Evolutionary conservation across 805 yeast genomes (phyloP), one percentile per base, ranked within the genome.

Genomic region (Danielozyma ontarioensis): DNA sequence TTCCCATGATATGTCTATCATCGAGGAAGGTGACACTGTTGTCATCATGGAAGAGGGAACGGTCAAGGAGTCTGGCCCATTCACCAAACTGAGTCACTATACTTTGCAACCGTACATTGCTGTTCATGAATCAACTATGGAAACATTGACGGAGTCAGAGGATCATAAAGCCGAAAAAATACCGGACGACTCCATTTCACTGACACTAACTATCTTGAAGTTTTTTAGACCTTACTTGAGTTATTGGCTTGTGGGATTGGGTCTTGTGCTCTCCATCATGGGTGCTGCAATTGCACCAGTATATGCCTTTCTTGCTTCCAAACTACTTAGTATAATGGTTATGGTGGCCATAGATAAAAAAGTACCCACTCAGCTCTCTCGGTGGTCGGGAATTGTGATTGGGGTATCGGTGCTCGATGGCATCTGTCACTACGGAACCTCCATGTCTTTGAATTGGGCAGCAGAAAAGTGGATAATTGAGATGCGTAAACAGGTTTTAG

Each of bases 261-360:
- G 96, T 0, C 34, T 83, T 1, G 0, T 70, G 0, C 43, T 71
- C 4, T 65, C 88, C 0, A 40, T 79, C 0, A 29, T 73, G 1
- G 76, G 80, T 38, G 89, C 95, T 8, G 71, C 70, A 1, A 55
- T 75, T 1, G 80, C 77, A 37, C 97, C 97, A 0, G 58, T 84
- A 0, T 87, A 93, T 41, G 83, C 96, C 0, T 88, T 59, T 50
- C 73, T 83, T 17, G 77, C 89, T 41, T 76, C 97, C 1, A 77
- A 78, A 38, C 57, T 90, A 6, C 57, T 90, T 5, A 55, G 71
- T 16, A 82, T 80, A 11, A 74, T 86, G 46, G 67, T 84, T 7
- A 77, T 83, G 39, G 32, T 57, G 28, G 25, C 57, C 18, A 45
- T 52, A 6, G 61, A 62, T 1, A 37, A 56, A 4, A 59, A 62